Conservation (phyloP, 139 green algal species). For the Diplosphaera chodatii region DNA sequence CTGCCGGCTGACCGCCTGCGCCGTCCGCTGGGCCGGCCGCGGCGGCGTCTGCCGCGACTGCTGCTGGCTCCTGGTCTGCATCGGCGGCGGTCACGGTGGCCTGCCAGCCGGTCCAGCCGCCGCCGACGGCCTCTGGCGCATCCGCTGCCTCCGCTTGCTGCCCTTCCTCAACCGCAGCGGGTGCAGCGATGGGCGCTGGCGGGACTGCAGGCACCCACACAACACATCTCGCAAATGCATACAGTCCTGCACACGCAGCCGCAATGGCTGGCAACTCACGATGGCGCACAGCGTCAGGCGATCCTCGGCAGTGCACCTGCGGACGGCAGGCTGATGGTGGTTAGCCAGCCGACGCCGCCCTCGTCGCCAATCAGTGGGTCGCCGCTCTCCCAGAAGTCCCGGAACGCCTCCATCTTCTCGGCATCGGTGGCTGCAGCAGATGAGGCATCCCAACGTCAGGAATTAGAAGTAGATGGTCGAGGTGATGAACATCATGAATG, state of each 20-base stretch:
- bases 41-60: slow-evolving; percentile 6
- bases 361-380: slow-evolving; percentile 48
- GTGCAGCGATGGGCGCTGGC: no score
- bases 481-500: no score
- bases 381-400: slow-evolving; percentile 60
- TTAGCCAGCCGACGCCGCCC: slow-evolving; percentile 42
- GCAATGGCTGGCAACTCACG: no score
- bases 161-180: neutral
- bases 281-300: no score
- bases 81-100: neutral
- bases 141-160: neutral
- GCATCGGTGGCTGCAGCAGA: slow-evolving; percentile 5
- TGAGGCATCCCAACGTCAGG: no score
- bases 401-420: slow-evolving; percentile 54
- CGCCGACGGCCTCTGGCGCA: neutral
- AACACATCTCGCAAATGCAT: no score
- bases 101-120: slow-evolving; percentile 34
- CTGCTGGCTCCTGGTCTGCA: neutral
- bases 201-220: no score
- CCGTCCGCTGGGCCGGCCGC: neutral
- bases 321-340: neutral
- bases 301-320: neutral
- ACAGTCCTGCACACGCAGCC: no score
- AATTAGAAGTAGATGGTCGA: no score
- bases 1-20: neutral